phyloP scores from a whole-genome alignment of 768 basidiomycete genomes.

The Sarcodon sp. region DNA sequence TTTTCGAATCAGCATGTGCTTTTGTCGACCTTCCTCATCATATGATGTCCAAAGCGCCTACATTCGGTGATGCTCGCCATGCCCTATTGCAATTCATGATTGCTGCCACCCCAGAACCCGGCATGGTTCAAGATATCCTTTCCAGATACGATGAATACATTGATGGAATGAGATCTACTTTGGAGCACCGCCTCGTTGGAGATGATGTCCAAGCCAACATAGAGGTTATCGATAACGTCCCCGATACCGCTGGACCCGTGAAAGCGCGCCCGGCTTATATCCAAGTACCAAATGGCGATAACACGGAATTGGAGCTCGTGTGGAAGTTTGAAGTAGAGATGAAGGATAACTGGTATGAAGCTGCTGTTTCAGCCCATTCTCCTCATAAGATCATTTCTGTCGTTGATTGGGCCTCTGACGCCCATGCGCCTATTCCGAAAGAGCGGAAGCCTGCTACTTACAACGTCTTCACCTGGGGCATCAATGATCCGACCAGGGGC shows the following conservation, averaged over 20 bases:
- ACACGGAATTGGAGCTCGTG: constrained; percentile 55
- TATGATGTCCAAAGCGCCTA: constrained; percentile 14
- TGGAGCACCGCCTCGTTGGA: constrained; percentile 33
- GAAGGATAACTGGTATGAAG: constrained; percentile 94
- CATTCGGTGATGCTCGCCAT: constrained; percentile 27
- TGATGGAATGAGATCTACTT: constrained; percentile 31
- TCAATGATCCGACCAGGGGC: constrained; percentile 76
- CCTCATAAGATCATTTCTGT: constrained; percentile 79
- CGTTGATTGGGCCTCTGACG: constrained; percentile 90
- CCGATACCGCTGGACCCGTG: constrained; percentile 70
- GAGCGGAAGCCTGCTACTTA: constrained; percentile 28
- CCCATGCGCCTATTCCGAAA: constrained; percentile 25
- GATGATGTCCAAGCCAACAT: constrained; percentile 20
- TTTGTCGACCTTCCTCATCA: constrained; percentile 27
- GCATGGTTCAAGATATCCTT: constrained; percentile 34
- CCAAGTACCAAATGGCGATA: constrained; percentile 61
- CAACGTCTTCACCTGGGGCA: constrained; percentile 67
- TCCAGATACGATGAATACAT: constrained; percentile 36
- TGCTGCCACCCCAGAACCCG: constrained; percentile 46
- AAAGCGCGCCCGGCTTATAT: constrained; percentile 71
- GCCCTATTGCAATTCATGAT: constrained; percentile 74
- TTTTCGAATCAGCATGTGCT: constrained; percentile 47
- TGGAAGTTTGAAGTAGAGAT: constrained; percentile 95
- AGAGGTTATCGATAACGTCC: constrained; percentile 47
- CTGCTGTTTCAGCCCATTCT: constrained; percentile 59